These are phyloP conservation scores for Saccharum spontaneum DNA, from an alignment of 176 grass and related monocot genomes.

Conservation along the genomic window DNA sequence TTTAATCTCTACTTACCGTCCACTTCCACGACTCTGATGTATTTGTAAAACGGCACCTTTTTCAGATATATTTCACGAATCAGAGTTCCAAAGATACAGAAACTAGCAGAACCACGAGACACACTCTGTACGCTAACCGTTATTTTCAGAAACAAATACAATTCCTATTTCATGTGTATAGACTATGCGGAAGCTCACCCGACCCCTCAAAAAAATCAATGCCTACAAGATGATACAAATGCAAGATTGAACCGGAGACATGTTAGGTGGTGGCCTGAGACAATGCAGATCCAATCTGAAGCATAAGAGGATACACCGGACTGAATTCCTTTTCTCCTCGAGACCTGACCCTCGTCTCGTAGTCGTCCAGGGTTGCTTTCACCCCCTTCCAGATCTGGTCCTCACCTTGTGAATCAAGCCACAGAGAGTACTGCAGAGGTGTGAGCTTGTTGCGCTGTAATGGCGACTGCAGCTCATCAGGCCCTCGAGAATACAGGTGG, in stretches of 20 bases:
- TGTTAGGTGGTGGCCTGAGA: conserved; percentile 33
- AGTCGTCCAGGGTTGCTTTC: conserved; percentile 90
- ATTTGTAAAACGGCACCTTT: background rate
- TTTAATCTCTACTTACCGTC: background rate
- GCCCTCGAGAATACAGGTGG: conserved; percentile 85
- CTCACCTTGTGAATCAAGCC: conserved; percentile 92
- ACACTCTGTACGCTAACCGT: conserved; percentile 11
- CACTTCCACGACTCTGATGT: background rate
- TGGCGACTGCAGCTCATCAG: conserved; percentile 87
- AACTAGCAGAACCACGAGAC: conserved; percentile 21
- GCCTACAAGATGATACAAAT: conserved; percentile 42
- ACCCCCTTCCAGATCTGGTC: conserved; percentile 96
- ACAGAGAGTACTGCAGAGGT: conserved; percentile 73
- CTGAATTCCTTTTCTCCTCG: conserved; percentile 84
- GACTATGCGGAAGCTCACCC: conserved; percentile 19
- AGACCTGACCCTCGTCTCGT: conserved; percentile 65
- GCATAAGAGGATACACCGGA: conserved; percentile 86
- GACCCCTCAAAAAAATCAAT: conserved; percentile 27
- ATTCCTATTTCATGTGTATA: conserved; percentile 43
- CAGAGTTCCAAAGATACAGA: conserved; percentile 7
- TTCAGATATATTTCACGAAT: background rate
- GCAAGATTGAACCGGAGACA: background rate
- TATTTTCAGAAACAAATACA: conserved; percentile 37
- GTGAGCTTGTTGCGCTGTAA: conserved; percentile 88
- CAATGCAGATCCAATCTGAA: conserved; percentile 71